Base-by-base conservation (phyloP, 495 filamentous ascomycete species). In the Jackrogersella minutella region DNA sequence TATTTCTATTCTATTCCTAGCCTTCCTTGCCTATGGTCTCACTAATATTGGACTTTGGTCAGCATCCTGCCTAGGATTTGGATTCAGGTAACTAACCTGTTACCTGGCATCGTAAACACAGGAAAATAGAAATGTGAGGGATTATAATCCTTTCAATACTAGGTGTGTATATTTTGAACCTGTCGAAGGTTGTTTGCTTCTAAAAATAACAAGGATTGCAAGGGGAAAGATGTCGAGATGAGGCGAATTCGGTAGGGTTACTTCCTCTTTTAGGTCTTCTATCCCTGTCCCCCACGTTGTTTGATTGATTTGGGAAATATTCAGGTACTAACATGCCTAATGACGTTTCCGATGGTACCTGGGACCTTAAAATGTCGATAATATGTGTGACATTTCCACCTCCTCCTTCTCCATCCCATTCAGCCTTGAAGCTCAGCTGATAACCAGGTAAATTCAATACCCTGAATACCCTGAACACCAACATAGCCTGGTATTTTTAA, bases 161-260 rank as follows among this genome's bases (percentile, higher is more conserved):
- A 36, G 26, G 26, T 40, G 2, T 40, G n/a, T 40, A 14, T 40
- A n/a, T 16, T 40, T n/a, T n/a, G n/a, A n/a, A n/a, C n/a, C n/a
- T n/a, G n/a, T n/a, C n/a, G n/a, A n/a, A n/a, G n/a, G 33, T 40
- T 54, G 17, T 7, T 21, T 21, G 22, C 21, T 56, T 56, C 54
- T 58, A 58, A 46, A 46, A 46, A 46, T 58, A 58, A 58, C 30
- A 43, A 33, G 22, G n/a, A n/a, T n/a, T n/a, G n/a, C n/a, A n/a
- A n/a, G n/a, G n/a, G 10, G 5, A 5, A 19, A 7, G 24, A 19
- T 40, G 9, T 22, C 28, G 11, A 16, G 2, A 36, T 49, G 26
- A 19, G 10, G 28, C 8, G 1, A 43, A 10, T 10, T 37, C n/a
- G 13, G 54, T 17, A 58, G 54, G 54, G 40, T 46, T 58, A 37